Evolutionary conservation across 2,329 filamentous ascomycete species (phyloP), one percentile per base, ranked within the genome.

Genomic region (Onygena corvina): DNA sequence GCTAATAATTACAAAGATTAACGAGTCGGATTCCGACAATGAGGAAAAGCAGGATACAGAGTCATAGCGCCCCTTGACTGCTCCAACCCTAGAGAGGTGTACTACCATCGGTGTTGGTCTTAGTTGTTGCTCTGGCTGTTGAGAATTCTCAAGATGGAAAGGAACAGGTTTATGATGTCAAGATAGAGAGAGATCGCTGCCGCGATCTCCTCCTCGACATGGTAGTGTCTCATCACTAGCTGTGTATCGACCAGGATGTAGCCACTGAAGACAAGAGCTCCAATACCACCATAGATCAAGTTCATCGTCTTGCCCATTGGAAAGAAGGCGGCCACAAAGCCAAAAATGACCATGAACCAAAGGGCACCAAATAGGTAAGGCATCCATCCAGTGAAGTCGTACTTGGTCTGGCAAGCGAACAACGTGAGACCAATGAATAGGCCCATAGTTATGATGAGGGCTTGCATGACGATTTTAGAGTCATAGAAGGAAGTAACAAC

Each of bases 231-330:
- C 79, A 98, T 84, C 54, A 98, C 80, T 59, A 98, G 72, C 74
- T 98, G 92, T 0, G 92, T 98, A 64, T 98, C 92, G 42, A 96
- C 86, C 42, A 98, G 76, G 54, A 98, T 93, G 69, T 98, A 98
- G 5, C 76, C 90, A 45, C 83, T 89, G 74, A 98, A 98, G 63
- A 98, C 79, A 40, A 98, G 71, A 2, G 92, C 90, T 0, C 80
- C 78, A 11, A 89, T 69, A 5, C 83, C 82, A 50, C 88, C 87
- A 61, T 94, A 96, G 53, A 87, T 59, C 48, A 96, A 79, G 69
- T 98, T 90, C 29, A 82, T 72, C 21, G 82, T 89, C 64, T 80
- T 87, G 67, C 75, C 85, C 67, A 83, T 78, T 2, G 87, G 89
- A 71, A 98, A 83, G 75, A 96, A 96, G 57, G 80, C 77, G 56